phyloP scores from a whole-genome alignment of 192 early-diverging fungal genomes.

The Umbelopsis sp. region DNA sequence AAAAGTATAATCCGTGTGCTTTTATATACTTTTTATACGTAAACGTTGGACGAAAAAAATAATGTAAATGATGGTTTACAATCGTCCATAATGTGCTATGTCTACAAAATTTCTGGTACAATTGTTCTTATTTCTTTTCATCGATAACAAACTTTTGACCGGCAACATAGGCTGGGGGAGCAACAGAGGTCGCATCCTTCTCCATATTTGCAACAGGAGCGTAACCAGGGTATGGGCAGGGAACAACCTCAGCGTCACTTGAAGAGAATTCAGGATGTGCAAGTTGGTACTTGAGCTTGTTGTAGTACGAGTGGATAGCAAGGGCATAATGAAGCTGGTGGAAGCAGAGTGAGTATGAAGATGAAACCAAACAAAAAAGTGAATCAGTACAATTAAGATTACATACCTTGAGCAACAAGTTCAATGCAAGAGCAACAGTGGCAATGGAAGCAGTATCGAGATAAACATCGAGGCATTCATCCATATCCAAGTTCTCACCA shows the following conservation, averaged over 20 bases:
- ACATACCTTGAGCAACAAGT: conserved; percentile 34
- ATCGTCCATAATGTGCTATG: conserved; percentile 1
- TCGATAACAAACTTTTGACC: conserved; percentile 37
- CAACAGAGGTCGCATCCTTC: conserved; percentile 18
- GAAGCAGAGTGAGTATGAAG: background rate
- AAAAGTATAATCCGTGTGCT: no score
- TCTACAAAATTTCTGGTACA: background rate
- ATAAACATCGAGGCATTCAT: conserved; percentile 28
- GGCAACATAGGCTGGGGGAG: conserved; percentile 29
- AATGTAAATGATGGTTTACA: no score
- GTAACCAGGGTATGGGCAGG: conserved; percentile 23
- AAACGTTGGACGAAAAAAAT: no score
- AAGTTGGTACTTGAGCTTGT: conserved; percentile 10
- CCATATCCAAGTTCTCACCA: conserved; percentile 23
- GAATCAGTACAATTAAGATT: background rate
- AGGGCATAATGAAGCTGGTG: conserved; percentile 33
- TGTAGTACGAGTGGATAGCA: conserved; percentile 29
- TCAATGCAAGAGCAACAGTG: conserved; percentile 26
- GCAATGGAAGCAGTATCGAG: conserved; percentile 27
- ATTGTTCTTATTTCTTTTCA: conserved; percentile 33
- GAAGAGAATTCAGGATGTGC: background rate
- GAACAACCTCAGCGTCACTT: conserved; percentile 17
- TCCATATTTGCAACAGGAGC: conserved; percentile 18
- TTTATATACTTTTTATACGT: no score
- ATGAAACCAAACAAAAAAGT: no score